These are phyloP conservation scores for Amylocarpus encephaloides DNA, from an alignment of 2,329 filamentous ascomycete genomes.

Conservation along the genomic window DNA sequence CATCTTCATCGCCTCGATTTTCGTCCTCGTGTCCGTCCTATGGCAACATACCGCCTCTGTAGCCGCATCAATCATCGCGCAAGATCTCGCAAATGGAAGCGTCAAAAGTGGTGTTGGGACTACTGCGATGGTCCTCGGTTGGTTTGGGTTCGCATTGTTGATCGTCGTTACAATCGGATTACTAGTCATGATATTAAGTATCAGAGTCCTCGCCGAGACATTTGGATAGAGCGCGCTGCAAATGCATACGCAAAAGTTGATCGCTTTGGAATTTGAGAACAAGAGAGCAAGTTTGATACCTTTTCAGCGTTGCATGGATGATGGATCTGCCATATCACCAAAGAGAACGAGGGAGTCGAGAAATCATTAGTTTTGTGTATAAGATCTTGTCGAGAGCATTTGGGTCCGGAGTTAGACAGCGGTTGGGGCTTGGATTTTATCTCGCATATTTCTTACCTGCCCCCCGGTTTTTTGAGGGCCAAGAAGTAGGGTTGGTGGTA, in stretches of 20 bases:
- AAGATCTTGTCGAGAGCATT: slow-evolving; percentile 11
- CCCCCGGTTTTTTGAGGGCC: neutral
- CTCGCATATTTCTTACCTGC: neutral
- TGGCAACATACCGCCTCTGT: slow-evolving; percentile 97
- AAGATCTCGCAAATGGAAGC: slow-evolving; percentile 86
- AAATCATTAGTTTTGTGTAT: slow-evolving; percentile 8
- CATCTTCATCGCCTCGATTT: slow-evolving; percentile 73
- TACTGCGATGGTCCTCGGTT: slow-evolving; percentile 92
- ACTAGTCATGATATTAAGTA: slow-evolving; percentile 94
- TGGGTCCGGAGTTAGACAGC: slow-evolving; percentile 18
- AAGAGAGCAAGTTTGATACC: slow-evolving; percentile 10
- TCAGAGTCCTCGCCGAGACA: slow-evolving; percentile 64
- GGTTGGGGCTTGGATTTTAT: slow-evolving; percentile 8
- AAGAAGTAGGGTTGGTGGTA: neutral
- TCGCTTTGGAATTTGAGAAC: neutral
- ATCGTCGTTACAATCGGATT: slow-evolving; percentile 94
- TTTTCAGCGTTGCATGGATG: slow-evolving; percentile 25
- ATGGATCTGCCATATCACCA: slow-evolving; percentile 10
- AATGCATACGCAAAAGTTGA: neutral
- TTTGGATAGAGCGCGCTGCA: slow-evolving; percentile 21
- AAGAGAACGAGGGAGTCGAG: neutral
- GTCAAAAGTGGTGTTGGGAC: slow-evolving; percentile 86
- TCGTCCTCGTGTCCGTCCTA: slow-evolving; percentile 66
- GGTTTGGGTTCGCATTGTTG: slow-evolving; percentile 90
- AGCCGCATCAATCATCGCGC: slow-evolving; percentile 85